These are phyloP conservation scores for Lentinus tigrinus DNA, from an alignment of 768 basidiomycete genomes.

Conservation along the genomic window DNA sequence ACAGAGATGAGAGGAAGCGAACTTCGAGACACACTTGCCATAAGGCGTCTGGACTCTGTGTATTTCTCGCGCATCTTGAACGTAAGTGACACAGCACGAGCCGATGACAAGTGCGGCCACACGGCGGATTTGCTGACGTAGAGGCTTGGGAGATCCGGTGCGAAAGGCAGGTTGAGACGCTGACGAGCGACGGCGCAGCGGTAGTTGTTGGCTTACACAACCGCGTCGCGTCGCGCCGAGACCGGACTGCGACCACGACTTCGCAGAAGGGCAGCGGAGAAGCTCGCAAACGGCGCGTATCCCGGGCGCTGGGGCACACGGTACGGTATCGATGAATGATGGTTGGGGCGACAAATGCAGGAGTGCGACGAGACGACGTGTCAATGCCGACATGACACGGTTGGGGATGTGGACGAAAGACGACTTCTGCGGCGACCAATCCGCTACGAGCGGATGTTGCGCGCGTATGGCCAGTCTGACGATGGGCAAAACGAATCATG, in stretches of 20 bases:
- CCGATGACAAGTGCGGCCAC: too few species aligned
- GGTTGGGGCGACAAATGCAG: background rate
- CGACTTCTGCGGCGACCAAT: background rate
- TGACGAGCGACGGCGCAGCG: background rate
- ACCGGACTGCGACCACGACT: background rate
- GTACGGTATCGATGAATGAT: slow-evolving; percentile 3
- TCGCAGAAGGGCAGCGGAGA: background rate
- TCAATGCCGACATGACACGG: background rate
- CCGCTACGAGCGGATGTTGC: background rate
- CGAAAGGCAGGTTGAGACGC: too few species aligned
- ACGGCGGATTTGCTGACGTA: too few species aligned
- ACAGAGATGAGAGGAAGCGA: too few species aligned
- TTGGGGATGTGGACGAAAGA: background rate
- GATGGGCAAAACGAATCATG: background rate
- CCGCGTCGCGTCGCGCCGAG: background rate
- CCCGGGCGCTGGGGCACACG: background rate
- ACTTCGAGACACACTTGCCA: too few species aligned
- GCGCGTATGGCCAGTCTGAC: background rate
- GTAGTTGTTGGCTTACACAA: background rate
- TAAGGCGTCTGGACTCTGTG: too few species aligned
- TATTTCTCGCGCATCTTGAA: too few species aligned
- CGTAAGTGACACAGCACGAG: too few species aligned
- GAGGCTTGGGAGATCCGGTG: too few species aligned
- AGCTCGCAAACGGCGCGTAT: background rate
- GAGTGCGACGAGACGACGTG: background rate